Conservation (phyloP, 2,329 filamentous ascomycete genomes). For the Colletotrichum coccodes region DNA sequence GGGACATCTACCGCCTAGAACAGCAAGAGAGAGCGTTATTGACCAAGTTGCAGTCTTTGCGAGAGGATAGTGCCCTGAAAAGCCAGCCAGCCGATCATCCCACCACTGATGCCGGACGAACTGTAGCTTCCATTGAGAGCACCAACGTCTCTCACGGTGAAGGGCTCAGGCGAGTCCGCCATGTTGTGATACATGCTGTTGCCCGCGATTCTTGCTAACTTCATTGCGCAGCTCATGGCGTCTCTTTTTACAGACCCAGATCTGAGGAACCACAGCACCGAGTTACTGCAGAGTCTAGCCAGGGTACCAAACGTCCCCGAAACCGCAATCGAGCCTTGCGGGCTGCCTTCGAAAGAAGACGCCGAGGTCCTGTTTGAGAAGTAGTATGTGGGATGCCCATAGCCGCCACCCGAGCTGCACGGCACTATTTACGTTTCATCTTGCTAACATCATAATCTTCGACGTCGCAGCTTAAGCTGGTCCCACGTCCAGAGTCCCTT, state of each 20-base stretch:
- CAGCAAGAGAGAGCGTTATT: slow-evolving; percentile 13
- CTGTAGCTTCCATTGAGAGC: slow-evolving; percentile 33
- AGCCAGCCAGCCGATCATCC: not conserved
- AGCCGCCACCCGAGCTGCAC: too few relatives aligned
- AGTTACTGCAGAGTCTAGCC: slow-evolving; percentile 25
- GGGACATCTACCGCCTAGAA: slow-evolving; percentile 40
- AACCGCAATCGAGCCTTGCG: slow-evolving; percentile 3
- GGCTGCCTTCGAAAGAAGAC: slow-evolving; percentile 21
- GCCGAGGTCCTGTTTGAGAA: slow-evolving; percentile 30
- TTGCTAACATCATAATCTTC: too few relatives aligned
- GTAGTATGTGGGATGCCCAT: too few relatives aligned
- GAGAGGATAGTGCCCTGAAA: not conserved
- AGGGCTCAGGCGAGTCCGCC: slow-evolving; percentile 31
- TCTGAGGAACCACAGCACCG: slow-evolving; percentile 28
- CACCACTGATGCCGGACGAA: slow-evolving; percentile 15
- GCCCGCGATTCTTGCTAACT: not conserved
- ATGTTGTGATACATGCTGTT: too few relatives aligned
- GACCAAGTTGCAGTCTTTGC: not conserved
- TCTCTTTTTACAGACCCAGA: slow-evolving; percentile 34
- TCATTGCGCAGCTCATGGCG: slow-evolving; percentile 22
- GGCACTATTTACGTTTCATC: too few relatives aligned
- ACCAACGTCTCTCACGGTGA: slow-evolving; percentile 22
- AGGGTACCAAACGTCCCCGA: slow-evolving; percentile 15
- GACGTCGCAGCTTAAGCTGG: slow-evolving; percentile 32
- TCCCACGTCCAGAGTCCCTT: slow-evolving; percentile 40